These are phyloP conservation scores for Wickerhamiella occidentalis DNA, from an alignment of 805 yeast species.

Conservation along the genomic window DNA sequence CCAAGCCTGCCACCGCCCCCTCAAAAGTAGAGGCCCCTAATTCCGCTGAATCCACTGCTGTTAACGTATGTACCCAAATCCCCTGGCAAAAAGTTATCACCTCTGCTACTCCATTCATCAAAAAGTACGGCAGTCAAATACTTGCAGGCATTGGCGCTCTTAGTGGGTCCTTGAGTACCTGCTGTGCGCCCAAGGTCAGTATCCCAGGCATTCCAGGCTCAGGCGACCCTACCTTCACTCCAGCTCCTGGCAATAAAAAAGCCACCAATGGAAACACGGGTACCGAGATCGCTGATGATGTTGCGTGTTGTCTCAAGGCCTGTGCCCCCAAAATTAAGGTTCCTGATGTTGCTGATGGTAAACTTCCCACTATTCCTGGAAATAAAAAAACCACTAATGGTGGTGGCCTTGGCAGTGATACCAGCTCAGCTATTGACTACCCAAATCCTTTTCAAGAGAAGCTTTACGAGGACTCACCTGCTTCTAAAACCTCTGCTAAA, in stretches of 20 bases:
- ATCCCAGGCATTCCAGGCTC: not conserved
- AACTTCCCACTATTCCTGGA: not conserved
- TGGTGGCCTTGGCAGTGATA: not conserved
- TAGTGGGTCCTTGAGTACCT: not conserved
- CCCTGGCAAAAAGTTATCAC: not conserved
- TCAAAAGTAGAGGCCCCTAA: not conserved
- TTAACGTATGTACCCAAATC: not conserved
- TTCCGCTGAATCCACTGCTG: not conserved
- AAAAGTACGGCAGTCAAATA: not conserved
- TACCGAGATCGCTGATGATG: not conserved
- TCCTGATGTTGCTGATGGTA: not conserved
- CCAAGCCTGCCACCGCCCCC: not conserved
- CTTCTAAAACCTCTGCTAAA: not conserved
- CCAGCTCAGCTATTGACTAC: constrained; percentile 4
- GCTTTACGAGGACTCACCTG: not conserved
- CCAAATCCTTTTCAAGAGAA: constrained; percentile 6
- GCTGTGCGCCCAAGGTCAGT: not conserved
- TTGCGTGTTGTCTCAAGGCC: not conserved
- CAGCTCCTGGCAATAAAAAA: not conserved
- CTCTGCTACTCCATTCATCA: not conserved
- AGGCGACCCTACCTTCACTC: not conserved
- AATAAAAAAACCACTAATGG: not conserved
- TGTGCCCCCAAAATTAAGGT: not conserved
- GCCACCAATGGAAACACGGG: not conserved
- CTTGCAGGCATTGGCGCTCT: not conserved